Evolutionary conservation across 139 green algal genomes (phyloP), one percentile per base, ranked within the genome.

Genomic region (Ettlia oleoabundans): DNA sequence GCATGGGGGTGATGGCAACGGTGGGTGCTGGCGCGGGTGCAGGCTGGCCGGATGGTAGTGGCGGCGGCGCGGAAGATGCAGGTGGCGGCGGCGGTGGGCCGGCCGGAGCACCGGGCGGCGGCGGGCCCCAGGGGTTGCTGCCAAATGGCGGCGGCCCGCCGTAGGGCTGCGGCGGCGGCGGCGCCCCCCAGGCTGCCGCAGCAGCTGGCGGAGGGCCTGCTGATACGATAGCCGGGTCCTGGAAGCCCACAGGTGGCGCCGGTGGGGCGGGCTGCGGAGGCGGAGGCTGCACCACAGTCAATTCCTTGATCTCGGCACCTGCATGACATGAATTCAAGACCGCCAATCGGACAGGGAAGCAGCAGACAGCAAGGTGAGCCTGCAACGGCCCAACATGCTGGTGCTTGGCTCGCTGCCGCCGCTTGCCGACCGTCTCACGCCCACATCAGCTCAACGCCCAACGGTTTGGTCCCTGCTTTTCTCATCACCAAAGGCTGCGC

Each of bases 271-370:
- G 63, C 28, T 43, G 51, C 15, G 78, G 41, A 19, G 78, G 74
- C 41, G 61, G 64, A 51, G 81, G 84, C 66, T 88, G 73, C 52
- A 96, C 58, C 32, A 98, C 94, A 0, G 90, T 94, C 26, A 98
- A 83, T 28, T 98, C 96, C 84, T 97, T 95, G 76, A 98, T 98
- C 79, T 98, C 96, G 0, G 85, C 83, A 32, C 87, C 90, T 93
- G 85, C 73, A 80, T n/a, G n/a, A n/a, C n/a, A n/a, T n/a, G n/a
- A n/a, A n/a, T n/a, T n/a, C n/a, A n/a, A n/a, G n/a, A n/a, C n/a
- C n/a, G n/a, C n/a, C n/a, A n/a, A n/a, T n/a, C n/a, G n/a, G 5
- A 32, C 24, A 43, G 30, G 69, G 69, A 2, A 30, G 42, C 68
- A 28, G n/a, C n/a, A n/a, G n/a, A n/a, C n/a, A n/a, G n/a, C n/a